Percentiles rank a stretch among this genome's conserved stretches.
phyloP scores from a whole-genome alignment of 345 rosid species.

The Chamaenerion angustifolium region DNA sequence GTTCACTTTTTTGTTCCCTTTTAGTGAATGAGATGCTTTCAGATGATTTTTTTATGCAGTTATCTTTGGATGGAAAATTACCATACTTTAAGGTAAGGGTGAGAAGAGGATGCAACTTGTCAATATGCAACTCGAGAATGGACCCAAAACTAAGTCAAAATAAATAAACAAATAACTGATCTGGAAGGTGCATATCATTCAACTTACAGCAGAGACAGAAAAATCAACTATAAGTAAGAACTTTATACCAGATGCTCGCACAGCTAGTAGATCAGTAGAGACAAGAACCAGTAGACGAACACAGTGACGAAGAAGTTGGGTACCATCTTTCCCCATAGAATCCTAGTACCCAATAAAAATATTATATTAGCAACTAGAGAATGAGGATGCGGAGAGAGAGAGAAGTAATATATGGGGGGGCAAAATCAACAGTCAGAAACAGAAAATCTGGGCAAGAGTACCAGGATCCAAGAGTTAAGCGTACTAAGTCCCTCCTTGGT shows the following conservation, averaged over 20 bases:
- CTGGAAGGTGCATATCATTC: neutral
- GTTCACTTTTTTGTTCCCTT: no score
- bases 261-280: conserved; percentile 83
- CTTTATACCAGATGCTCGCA: conserved; percentile 78
- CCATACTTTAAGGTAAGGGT: no score
- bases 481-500: conserved; percentile 76
- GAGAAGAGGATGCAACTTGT: no score
- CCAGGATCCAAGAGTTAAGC: conserved; percentile 99
- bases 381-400: no score
- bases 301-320: conserved; percentile 96
- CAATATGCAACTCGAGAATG: no score
- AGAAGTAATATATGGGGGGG: neutral
- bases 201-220: neutral
- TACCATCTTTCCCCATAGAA: conserved; percentile 97
- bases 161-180: no score
- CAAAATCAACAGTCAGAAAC: neutral
- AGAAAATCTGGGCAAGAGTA: conserved; percentile 16
- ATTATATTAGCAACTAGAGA: no score
- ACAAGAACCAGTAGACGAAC: conserved; percentile 97
- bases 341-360: conserved; percentile 34
- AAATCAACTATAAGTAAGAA: conserved; percentile 1
- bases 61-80: no score
- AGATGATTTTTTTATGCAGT: no score
- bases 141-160: no score
- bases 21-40: no score